Base-by-base conservation (phyloP, 2,329 filamentous ascomycete genomes). In the Clarireedia monteithiana region DNA sequence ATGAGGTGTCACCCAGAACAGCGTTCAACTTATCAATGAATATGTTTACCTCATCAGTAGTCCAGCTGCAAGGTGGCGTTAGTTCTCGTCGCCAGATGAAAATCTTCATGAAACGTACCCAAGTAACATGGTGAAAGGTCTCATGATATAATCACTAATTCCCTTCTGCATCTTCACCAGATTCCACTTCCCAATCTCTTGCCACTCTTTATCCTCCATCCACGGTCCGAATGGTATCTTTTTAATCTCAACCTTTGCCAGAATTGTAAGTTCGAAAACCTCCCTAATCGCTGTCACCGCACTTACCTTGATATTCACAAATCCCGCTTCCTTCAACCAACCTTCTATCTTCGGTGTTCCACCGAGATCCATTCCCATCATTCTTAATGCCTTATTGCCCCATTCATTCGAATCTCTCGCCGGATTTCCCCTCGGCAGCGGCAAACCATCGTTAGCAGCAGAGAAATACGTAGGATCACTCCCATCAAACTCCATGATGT, bases 231-330 rank as follows among this genome's bases (percentile, higher is more conserved):
- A 75, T 6, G 78, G 39, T n/a, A 42, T 42, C 39, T 42, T 42
- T 42, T 17, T 42, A 20, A 42, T 20, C 15, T 42, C 39, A 20
- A 42, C 39, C 39, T 42, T 17, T 3, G 39, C 5, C 5, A 34
- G 30, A 34, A 34, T 1, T 34, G 30, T 34, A 34, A 34, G 30
- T 14, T 34, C 30, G 1, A 34, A 12, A 34, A 1, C 72, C 3
- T 4, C 30, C 30, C 2, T 12, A 4, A 34, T 12, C 1, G 10
- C 30, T 34, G 0, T 79, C 67, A 63, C 78, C 74, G 59, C 72
- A 69, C n/a, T 69, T 67, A 24, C 68, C 64, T 34, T 73, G 4
- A 77, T 65, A 51, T 76, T 72, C n/a, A 71, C 64, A 48, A 74
- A 77, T 0, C 75, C 75, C 2, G 72, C 72, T n/a, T 68, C 67